Conservation (phyloP, 495 filamentous ascomycete genomes). For the Penicillium robsamsonii region DNA sequence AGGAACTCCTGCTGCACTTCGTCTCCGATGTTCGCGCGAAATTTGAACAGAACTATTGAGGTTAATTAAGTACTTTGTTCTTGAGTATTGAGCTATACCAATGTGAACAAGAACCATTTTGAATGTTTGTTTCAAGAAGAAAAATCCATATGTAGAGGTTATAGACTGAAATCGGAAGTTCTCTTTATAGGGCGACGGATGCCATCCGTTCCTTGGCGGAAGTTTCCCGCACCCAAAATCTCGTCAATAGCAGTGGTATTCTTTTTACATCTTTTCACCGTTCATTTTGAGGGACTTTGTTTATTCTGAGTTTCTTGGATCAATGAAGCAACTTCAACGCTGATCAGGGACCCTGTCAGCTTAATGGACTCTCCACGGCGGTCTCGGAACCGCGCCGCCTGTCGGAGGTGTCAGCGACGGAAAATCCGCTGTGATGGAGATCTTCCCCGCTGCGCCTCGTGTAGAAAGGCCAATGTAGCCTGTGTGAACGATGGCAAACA, state of each 20-base stretch:
- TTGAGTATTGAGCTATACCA: slow-evolving; percentile 17
- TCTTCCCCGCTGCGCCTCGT: slow-evolving; percentile 34
- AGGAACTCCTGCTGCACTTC: slow-evolving; percentile 41
- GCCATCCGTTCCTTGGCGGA: slow-evolving; percentile 12
- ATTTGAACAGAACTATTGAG: slow-evolving; percentile 46
- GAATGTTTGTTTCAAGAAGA: neutral
- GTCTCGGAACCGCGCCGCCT: slow-evolving; percentile 40
- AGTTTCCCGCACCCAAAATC: slow-evolving; percentile 1
- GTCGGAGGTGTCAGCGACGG: slow-evolving; percentile 32
- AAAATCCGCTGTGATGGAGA: slow-evolving; percentile 28
- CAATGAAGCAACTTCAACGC: neutral
- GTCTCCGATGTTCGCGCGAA: slow-evolving; percentile 32
- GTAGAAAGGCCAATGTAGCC: slow-evolving; percentile 36
- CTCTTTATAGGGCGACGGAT: slow-evolving; percentile 9
- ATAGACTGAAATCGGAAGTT: neutral
- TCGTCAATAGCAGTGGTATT: neutral
- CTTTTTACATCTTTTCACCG: too few relatives aligned
- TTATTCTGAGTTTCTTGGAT: neutral
- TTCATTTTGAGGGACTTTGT: neutral
- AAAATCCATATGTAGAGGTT: neutral
- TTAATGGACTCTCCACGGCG: slow-evolving; percentile 32
- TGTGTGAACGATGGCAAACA: slow-evolving; percentile 46
- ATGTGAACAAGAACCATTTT: slow-evolving; percentile 41
- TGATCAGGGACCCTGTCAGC: neutral
- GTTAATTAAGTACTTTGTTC: neutral